Evolutionary conservation across 768 basidiomycete species (phyloP).

Genomic region (Leccinum broughii): DNA sequence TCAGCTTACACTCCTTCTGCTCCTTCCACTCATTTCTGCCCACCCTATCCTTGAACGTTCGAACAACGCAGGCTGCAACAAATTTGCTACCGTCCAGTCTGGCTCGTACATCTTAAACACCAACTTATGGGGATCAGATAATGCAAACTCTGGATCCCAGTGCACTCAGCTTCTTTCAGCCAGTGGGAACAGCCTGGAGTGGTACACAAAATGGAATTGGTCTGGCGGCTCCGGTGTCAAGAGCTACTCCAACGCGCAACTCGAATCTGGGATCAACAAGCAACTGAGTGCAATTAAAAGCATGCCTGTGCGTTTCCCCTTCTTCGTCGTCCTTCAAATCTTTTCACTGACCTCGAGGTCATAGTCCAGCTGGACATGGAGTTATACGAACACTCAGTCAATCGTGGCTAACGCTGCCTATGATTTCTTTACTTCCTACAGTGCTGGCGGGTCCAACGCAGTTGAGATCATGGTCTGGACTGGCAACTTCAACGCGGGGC

Average conservation of each 20-base stretch:
- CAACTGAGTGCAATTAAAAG: constrained; percentile 52
- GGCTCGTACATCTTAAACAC: constrained; percentile 50
- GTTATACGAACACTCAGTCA: constrained; percentile 38
- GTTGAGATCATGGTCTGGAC: constrained; percentile 68
- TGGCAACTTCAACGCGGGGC: constrained; percentile 55
- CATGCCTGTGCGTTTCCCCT: constrained; percentile 48
- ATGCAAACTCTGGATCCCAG: constrained; percentile 49
- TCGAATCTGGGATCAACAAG: constrained; percentile 50
- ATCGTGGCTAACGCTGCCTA: constrained; percentile 59
- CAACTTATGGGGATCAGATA: constrained; percentile 45
- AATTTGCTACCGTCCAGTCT: constrained; percentile 50
- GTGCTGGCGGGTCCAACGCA: constrained; percentile 45
- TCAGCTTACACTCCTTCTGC: constrained; percentile 10
- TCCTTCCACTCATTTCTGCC: constrained; percentile 26
- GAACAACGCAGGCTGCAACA: constrained; percentile 35
- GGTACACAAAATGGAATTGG: constrained; percentile 59
- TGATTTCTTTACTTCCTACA: constrained; percentile 61
- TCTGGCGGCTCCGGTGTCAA: constrained; percentile 52
- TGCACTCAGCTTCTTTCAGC: constrained; percentile 49
- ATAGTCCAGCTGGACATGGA: constrained; percentile 60
- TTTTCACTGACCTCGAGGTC: neutral
- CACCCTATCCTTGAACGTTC: constrained; percentile 1
- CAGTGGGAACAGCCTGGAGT: constrained; percentile 43
- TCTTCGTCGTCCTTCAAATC: neutral
- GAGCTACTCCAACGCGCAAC: constrained; percentile 60